Evolutionary conservation across 441 rosid genomes (phyloP), one percentile per base, ranked within the genome.

Genomic region (Macaranga tanarius): DNA sequence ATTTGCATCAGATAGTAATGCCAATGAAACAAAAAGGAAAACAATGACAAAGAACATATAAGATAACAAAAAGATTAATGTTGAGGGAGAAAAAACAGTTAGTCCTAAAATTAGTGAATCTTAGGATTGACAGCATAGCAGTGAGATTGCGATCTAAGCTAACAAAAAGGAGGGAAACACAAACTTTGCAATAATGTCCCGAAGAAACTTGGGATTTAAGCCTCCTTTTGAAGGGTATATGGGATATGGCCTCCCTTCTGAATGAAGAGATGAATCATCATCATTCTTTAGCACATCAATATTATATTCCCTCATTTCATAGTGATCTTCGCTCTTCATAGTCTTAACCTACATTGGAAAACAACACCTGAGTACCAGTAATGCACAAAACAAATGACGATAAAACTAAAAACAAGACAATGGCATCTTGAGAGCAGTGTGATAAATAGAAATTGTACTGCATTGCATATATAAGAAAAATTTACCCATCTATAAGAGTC

Each of bases 171-270:
- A n/a, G 17, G 34, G n/a, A 51, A 66, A 61, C 38, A 81, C 84
- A 51, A 69, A 93, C 98, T 95, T 89, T 81, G 86, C 80, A 77
- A 96, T 87, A 80, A 80, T 74, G 61, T 88, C 86, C 79, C 93
- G 79, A 52, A 96, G 84, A 79, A 88, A 83, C 75, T 78, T 77
- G 56, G 98, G 88, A 72, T 82, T 86, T 82, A 89, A 75, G 75
- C 94, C 93, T 76, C 99, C 97, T 84, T 93, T 96, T 69, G 97
- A 89, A 74, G 98, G 96, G 83, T 95, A 92, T 71, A 95, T 92
- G 74, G 97, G 96, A 85, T 90, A 92, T 50, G 97, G 97, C 83
- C 89, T 92, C 81, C 76, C 90, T 73, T 84, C 87, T 67, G 78
- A 75, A 67, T 64, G 80, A 76, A 78, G 77, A 77, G 88, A 86